These are phyloP conservation scores for Pyricularia grisea DNA, from an alignment of 2,329 filamentous ascomycete species.

Conservation along the genomic window DNA sequence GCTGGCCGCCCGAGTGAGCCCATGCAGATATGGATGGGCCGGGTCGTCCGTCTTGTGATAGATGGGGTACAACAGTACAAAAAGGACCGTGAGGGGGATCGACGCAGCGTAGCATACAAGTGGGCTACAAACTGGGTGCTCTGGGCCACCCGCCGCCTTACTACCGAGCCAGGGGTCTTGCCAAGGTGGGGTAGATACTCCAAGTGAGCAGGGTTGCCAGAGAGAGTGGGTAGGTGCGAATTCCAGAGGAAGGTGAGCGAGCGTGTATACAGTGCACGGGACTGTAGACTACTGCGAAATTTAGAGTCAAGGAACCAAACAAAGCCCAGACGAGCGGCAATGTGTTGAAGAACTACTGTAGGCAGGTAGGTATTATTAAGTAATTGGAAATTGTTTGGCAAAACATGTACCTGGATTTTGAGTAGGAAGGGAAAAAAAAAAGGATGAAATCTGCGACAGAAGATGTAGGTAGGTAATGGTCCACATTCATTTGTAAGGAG, in stretches of 20 bases:
- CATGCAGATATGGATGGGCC: background rate
- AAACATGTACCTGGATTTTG: background rate
- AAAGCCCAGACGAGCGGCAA: background rate
- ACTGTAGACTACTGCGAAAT: background rate
- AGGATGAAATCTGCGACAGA: background rate
- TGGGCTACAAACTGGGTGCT: background rate
- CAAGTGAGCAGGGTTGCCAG: background rate
- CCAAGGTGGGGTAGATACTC: background rate
- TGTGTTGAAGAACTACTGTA: background rate
- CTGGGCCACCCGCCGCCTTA: background rate
- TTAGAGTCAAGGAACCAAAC: background rate
- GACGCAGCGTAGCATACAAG: background rate
- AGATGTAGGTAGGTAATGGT: no score
- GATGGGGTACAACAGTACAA: background rate
- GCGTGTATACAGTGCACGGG: background rate
- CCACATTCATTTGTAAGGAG: no score
- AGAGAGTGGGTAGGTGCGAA: no score
- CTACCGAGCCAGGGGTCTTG: background rate
- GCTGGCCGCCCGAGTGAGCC: background rate
- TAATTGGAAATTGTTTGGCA: background rate
- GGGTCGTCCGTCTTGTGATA: background rate
- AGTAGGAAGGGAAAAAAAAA: background rate
- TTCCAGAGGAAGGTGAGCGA: background rate
- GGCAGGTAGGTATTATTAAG: background rate
- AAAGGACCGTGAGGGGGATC: background rate